These are phyloP conservation scores for Trichomonas tenax DNA, from an alignment of 208 protist genomes.

Conservation along the genomic window DNA sequence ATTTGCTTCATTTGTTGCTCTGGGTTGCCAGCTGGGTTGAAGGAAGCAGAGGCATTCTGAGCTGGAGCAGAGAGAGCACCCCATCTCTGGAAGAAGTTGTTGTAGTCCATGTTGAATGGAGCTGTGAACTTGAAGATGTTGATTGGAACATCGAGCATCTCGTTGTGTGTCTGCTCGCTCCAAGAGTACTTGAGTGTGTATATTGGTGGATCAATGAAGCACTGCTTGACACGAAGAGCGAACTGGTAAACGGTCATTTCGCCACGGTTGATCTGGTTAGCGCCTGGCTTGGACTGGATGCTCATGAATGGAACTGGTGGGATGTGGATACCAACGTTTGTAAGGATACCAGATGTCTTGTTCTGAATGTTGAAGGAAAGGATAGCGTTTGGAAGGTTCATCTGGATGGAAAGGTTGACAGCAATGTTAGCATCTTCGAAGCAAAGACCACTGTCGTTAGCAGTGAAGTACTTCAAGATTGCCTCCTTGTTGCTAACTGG, in stretches of 20 bases:
- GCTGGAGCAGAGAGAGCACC: neutral
- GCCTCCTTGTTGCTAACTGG: neutral
- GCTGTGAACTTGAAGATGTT: neutral
- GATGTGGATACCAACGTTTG: neutral
- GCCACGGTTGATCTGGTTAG: neutral
- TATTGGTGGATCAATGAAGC: neutral
- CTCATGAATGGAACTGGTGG: neutral
- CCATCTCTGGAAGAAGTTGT: neutral
- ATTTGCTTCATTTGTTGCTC: neutral
- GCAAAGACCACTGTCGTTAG: neutral
- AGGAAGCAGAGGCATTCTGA: neutral
- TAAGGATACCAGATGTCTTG: neutral
- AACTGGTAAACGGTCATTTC: neutral
- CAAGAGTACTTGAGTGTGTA: neutral
- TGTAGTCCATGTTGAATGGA: neutral
- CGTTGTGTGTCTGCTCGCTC: neutral
- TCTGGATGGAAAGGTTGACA: neutral
- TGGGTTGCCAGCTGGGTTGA: too few relatives aligned
- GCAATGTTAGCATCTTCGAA: neutral
- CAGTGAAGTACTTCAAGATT: neutral
- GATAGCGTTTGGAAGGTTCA: neutral
- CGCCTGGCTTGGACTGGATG: neutral
- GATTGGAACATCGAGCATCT: neutral
- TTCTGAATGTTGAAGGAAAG: neutral
- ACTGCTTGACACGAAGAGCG: neutral